Percentiles rank a stretch among this genome's conserved stretches.
These are phyloP conservation scores for Sporisorium graminicola DNA, from an alignment of 1,284 basidiomycete species.

Conservation along the genomic window DNA sequence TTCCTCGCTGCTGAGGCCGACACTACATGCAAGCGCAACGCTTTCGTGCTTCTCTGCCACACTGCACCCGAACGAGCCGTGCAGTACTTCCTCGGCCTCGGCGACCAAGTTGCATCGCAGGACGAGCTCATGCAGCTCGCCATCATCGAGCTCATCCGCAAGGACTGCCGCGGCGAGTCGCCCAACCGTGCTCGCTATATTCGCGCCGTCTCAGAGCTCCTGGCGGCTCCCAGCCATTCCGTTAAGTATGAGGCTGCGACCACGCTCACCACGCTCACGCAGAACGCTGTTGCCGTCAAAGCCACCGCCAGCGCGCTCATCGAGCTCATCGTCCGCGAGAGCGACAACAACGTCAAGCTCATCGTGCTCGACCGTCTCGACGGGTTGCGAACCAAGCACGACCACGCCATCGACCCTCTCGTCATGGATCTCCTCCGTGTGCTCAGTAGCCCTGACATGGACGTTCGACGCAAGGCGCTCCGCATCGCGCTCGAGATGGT, in stretches of 20 bases:
- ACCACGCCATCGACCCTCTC: slow-evolving; percentile 88
- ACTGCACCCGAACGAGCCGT: slow-evolving; percentile 91
- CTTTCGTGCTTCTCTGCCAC: slow-evolving; percentile 92
- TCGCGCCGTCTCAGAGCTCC: slow-evolving; percentile 92
- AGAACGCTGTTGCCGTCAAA: slow-evolving; percentile 96
- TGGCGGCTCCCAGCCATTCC: slow-evolving; percentile 89
- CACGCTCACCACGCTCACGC: slow-evolving; percentile 92
- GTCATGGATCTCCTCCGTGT: slow-evolving; percentile 97
- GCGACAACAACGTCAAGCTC: slow-evolving; percentile 99
- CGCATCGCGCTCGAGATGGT: slow-evolving; percentile 93
- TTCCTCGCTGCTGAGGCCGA: slow-evolving; percentile 93
- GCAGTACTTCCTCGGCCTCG: slow-evolving; percentile 87
- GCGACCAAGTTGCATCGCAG: slow-evolving; percentile 84
- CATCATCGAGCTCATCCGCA: slow-evolving; percentile 92
- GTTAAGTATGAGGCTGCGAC: slow-evolving; percentile 99
- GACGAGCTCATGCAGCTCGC: slow-evolving; percentile 97
- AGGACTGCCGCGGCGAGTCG: slow-evolving; percentile 87
- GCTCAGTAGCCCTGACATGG: slow-evolving; percentile 92
- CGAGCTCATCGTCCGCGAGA: slow-evolving; percentile 91
- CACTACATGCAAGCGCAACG: slow-evolving; percentile 96
- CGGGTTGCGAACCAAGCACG: slow-evolving; percentile 84
- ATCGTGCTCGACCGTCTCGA: slow-evolving; percentile 96
- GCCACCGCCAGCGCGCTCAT: slow-evolving; percentile 91
- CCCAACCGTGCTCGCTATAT: slow-evolving; percentile 80
- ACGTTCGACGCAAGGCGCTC: slow-evolving; percentile 93